Evolutionary conservation across 768 basidiomycete species (phyloP).

Genomic region (Solioccasus polychromus): DNA sequence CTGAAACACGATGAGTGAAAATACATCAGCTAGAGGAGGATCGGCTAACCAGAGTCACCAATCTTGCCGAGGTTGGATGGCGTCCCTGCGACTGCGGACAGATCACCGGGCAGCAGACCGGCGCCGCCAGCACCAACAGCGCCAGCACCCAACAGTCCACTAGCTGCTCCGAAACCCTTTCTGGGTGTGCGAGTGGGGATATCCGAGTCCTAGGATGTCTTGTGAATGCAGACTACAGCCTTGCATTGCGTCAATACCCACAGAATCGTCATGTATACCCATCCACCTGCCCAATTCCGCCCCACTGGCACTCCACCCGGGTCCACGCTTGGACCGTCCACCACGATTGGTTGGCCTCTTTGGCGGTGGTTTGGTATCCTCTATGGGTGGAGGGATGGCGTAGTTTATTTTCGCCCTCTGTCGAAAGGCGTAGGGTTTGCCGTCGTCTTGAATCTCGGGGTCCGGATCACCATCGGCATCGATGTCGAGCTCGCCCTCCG

Average conservation of each 20-base stretch:
- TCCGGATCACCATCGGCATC: slow-evolving; percentile 39
- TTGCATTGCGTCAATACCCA: slow-evolving; percentile 24
- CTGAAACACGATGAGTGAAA: slow-evolving; percentile 37
- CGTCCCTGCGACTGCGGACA: slow-evolving; percentile 63
- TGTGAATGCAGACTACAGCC: background rate
- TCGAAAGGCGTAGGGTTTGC: slow-evolving; percentile 54
- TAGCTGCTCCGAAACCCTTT: slow-evolving; percentile 55
- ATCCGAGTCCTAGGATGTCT: slow-evolving; percentile 62
- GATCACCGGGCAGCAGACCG: slow-evolving; percentile 59
- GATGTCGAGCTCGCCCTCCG: slow-evolving; percentile 38
- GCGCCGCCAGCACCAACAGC: slow-evolving; percentile 46
- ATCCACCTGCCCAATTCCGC: slow-evolving; percentile 78
- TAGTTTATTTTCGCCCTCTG: slow-evolving; percentile 70
- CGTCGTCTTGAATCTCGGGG: slow-evolving; percentile 40
- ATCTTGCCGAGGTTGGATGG: slow-evolving; percentile 86
- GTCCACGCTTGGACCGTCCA: slow-evolving; percentile 42
- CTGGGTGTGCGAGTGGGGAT: slow-evolving; percentile 62
- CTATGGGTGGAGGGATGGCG: slow-evolving; percentile 76
- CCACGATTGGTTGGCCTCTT: slow-evolving; percentile 37
- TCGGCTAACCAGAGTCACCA: slow-evolving; percentile 62
- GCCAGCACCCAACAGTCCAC: slow-evolving; percentile 51
- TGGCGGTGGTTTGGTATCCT: slow-evolving; percentile 51
- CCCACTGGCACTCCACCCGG: slow-evolving; percentile 78
- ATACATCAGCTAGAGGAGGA: slow-evolving; percentile 10
- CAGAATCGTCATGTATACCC: slow-evolving; percentile 74